Base-by-base conservation (phyloP, 139 green algal species). In the Chlorella sp. region DNA sequence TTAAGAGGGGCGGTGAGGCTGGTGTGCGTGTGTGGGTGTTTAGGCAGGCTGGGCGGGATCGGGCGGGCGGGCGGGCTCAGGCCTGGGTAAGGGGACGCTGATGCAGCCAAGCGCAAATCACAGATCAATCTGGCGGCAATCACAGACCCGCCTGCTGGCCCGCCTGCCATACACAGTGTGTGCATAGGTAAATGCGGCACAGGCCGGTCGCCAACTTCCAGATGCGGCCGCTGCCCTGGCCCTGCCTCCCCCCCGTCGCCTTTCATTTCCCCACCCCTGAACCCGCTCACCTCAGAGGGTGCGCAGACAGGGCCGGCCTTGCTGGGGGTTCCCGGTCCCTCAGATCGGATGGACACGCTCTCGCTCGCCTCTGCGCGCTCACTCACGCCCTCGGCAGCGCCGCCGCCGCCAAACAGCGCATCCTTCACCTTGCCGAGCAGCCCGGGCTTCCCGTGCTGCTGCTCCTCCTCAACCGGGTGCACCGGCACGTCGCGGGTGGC, bases 401-500 rank as follows among this genome's bases (percentile, higher is more conserved):
- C 85, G 5, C 73, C 48, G 32, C 69, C 69, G 26, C 71, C 71
- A 21, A 85, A 85, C 60, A 86, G 60, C 28, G 36, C 57, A 18
- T 86, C 87, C 61, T 90, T 90, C 37, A 90, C 60, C 19, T 83
- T 90, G 53, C 83, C 89, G 28, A 92, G 24, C 32, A 86, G 14
- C 24, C 89, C 89, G 48, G 48, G 48, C 48, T 57, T 57, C 83
- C 86, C 80, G 83, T 11, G 11, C 42, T 92, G 68, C 78, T 90
- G 32, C 57, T 39, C 71, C 39, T 85, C 75, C 61, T 30, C 84
- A 39, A 80, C 79, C 1, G 78, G 87, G 64, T 90, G 87, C 30
- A 21, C 40, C 22, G 36, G 75, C 0, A 90, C 28, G 34, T 86
- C 87, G 19, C 87, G 39, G 34, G 79, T 73, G 32, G 79, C 21